Evolutionary conservation across 345 rosid genomes (phyloP).

Genomic region (Crucihimalaya himalaica): DNA sequence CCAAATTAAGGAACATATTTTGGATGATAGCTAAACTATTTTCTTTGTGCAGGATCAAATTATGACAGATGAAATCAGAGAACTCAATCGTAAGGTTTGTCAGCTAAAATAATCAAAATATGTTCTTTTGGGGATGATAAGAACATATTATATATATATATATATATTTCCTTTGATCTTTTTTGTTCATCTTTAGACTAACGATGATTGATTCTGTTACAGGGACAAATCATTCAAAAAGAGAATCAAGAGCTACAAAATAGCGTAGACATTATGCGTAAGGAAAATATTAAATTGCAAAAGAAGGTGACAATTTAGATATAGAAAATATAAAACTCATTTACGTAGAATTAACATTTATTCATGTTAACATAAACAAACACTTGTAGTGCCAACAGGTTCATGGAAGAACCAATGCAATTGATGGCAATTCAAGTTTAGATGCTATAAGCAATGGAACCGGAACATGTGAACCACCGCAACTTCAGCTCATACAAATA

Average conservation of each 20-base stretch:
- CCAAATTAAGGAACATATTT: neutral
- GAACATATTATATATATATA: neutral
- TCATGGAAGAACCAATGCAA: conserved; percentile 14
- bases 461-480: neutral
- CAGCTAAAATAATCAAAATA: neutral
- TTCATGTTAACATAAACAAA: neutral
- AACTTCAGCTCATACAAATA: conserved; percentile 28
- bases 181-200: neutral
- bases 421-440: conserved; percentile 27
- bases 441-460: conserved; percentile 18
- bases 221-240: conserved; percentile 63
- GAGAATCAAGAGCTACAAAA: conserved; percentile 61
- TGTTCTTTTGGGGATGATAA: neutral
- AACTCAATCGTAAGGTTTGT: conserved; percentile 62
- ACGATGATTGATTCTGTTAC: conserved; percentile 29
- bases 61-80: conserved; percentile 63
- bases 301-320: conserved; percentile 33
- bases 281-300: conserved; percentile 58
- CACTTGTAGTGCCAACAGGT: conserved; percentile 10
- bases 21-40: neutral
- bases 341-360: neutral
- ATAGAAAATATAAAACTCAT: neutral
- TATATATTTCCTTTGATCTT: neutral
- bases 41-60: conserved; percentile 55
- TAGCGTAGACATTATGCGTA: conserved; percentile 49